Base-by-base conservation (phyloP, 352 stramenopile genomes). In the Pythium utonaiense region DNA sequence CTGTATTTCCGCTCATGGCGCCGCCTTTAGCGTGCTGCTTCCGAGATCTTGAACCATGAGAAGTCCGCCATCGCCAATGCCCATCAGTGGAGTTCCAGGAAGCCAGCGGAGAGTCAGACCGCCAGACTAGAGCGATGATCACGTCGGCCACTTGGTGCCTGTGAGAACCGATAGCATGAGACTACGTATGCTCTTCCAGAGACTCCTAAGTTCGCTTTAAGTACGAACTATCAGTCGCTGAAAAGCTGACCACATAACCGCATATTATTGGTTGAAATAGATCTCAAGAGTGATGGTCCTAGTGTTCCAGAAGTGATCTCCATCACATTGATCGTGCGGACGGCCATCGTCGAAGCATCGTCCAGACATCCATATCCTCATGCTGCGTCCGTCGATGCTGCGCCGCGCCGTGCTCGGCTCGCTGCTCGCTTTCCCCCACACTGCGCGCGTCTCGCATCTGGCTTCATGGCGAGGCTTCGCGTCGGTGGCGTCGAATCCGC, bases 401-500 rank as follows among this genome's bases (percentile, higher is more conserved):
- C 53, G 60, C 21, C 60, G 60, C 27, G 60, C 52, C 19, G 44
- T 57, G 1, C 9, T 62, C 33, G 52, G 57, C 53, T 53, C 44
- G n/a, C 25, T 54, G 8, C 27, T 40, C 14, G 40, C 53, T 2
- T 33, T 67, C 8, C 60, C 53, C 12, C 50, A 54, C 60, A 50
- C 38, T 8, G 53, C 44, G 12, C 51, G 59, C 17, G 31, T 54
- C 42, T 27, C 36, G 12, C 53, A 31, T 16, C 6, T 27, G n/a
- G 21, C 48, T 1, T 34, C 19, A 12, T 62, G 45, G 53, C 28
- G 54, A 2, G 25, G 25, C 17, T 59, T 63, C 31, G 57, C 52
- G 47, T 51, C 62, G 30, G 42, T 40, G 34, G 44, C 49, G 28
- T 21, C 57, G 21, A 91, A 89, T 61, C 71, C 80, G 40, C 69